Conservation (phyloP, 768 basidiomycete genomes). For the Coprinopsis strossmayeri region DNA sequence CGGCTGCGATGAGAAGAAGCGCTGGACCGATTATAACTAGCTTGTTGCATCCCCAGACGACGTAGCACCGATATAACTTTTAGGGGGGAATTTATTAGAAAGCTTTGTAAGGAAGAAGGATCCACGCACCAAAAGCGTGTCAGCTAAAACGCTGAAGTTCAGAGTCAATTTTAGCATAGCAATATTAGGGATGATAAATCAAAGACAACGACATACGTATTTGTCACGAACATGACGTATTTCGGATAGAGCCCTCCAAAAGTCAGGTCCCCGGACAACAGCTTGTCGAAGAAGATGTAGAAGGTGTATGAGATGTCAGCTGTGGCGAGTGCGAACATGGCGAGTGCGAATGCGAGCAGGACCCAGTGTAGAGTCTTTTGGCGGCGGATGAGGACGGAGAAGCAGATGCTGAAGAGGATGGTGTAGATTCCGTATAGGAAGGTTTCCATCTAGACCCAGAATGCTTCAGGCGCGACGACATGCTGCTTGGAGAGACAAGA, state of each 20-base stretch:
- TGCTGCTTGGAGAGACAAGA: background rate
- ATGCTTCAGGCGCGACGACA: background rate
- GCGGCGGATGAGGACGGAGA: constrained; percentile 24
- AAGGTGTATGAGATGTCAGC: constrained; percentile 28
- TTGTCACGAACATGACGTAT: constrained; percentile 30
- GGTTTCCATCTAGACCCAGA: constrained; percentile 6
- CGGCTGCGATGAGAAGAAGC: constrained; percentile 24
- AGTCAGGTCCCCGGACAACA: constrained; percentile 15
- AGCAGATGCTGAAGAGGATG: constrained; percentile 29
- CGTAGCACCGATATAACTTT: constrained; percentile 30
- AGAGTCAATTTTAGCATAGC: background rate
- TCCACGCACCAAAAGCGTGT: constrained; percentile 10
- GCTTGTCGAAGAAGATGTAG: constrained; percentile 21
- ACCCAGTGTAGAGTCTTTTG: constrained; percentile 21
- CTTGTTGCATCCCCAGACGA: constrained; percentile 29
- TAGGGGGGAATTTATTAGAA: too few relatives aligned
- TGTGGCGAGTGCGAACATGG: constrained; percentile 30
- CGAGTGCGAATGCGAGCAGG: constrained; percentile 23
- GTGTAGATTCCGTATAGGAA: constrained; percentile 23
- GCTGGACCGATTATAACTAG: constrained; percentile 21
- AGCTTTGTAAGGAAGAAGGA: too few relatives aligned
- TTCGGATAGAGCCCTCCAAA: constrained; percentile 23
- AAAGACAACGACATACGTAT: constrained; percentile 23
- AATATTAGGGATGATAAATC: too few relatives aligned
- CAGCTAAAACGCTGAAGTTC: constrained; percentile 9